phyloP scores from a whole-genome alignment of 73 alveolate genomes.

The Stentor coeruleus region DNA sequence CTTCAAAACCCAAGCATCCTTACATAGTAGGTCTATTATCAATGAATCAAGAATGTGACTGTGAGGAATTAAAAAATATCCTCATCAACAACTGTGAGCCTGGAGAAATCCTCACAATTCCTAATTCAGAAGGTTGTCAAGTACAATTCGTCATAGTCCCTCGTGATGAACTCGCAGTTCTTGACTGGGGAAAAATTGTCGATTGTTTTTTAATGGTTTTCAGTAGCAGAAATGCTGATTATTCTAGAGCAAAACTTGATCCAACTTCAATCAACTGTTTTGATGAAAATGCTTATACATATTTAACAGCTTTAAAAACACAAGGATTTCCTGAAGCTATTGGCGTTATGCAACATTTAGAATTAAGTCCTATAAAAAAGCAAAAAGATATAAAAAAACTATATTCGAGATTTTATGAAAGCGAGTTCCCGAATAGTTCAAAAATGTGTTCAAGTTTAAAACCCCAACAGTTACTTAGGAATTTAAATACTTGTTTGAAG shows the following conservation, averaged over 20 bases:
- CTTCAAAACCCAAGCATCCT: neutral
- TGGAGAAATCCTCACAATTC: neutral
- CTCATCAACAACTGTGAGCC: neutral
- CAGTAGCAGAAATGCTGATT: slow-evolving; percentile 78
- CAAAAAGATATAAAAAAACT: slow-evolving; percentile 81
- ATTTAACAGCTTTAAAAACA: slow-evolving; percentile 76
- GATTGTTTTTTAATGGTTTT: slow-evolving; percentile 79
- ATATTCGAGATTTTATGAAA: slow-evolving; percentile 79
- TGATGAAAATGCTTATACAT: slow-evolving; percentile 91
- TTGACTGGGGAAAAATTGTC: slow-evolving; percentile 90
- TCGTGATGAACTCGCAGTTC: slow-evolving; percentile 30
- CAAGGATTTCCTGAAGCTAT: slow-evolving; percentile 88
- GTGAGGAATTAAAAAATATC: neutral
- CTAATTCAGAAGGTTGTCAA: neutral
- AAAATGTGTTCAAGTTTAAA: slow-evolving; percentile 58
- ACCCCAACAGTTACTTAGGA: slow-evolving; percentile 71
- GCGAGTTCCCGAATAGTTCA: slow-evolving; percentile 84
- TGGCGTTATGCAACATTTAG: slow-evolving; percentile 85
- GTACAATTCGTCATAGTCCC: neutral
- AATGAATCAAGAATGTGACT: neutral
- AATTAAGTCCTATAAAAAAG: slow-evolving; percentile 59
- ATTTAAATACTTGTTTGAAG: slow-evolving; percentile 44
- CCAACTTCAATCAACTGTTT: slow-evolving; percentile 89
- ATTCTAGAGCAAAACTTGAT: slow-evolving; percentile 75
- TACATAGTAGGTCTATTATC: neutral